Conservation (phyloP, 2,329 filamentous ascomycete species). For the Xylariales sp. region DNA sequence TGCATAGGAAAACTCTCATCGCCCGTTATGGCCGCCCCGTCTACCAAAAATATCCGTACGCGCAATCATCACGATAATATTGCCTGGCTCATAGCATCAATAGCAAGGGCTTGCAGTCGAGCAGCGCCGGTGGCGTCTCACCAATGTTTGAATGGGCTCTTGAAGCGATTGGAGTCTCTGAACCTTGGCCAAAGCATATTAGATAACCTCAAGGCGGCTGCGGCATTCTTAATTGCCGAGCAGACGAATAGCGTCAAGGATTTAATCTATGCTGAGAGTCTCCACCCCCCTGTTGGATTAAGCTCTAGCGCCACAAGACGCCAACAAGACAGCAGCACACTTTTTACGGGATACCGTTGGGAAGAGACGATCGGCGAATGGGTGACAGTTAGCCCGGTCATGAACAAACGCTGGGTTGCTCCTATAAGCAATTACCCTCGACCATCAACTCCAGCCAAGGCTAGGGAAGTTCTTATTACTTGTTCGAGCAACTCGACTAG, state of each 20-base stretch:
- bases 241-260: conserved; percentile 65
- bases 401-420: conserved; percentile 38
- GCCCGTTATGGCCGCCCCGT: conserved; percentile 21
- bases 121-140: conserved; percentile 46
- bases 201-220: conserved; percentile 56
- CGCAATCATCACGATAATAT: conserved; percentile 44
- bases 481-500: conserved; percentile 29
- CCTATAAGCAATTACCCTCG: conserved; percentile 41
- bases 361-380: conserved; percentile 68
- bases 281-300: conserved; percentile 41
- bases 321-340: conserved; percentile 24
- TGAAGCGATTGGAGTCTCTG: conserved; percentile 54
- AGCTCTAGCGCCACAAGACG: conserved; percentile 15
- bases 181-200: conserved; percentile 50
- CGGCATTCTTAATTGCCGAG: conserved; percentile 64
- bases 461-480: conserved; percentile 16
- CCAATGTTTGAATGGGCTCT: conserved; percentile 51
- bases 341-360: conserved; percentile 59
- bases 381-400: conserved; percentile 61
- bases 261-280: conserved; percentile 64
- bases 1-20: conserved; percentile 39
- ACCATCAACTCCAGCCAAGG: conserved; percentile 33
- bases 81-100: conserved; percentile 47
- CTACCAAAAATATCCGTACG: conserved; percentile 34
- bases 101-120: conserved; percentile 47